These are phyloP conservation scores for Babesia ovis DNA, from an alignment of 169 alveolate species.

Conservation along the genomic window DNA sequence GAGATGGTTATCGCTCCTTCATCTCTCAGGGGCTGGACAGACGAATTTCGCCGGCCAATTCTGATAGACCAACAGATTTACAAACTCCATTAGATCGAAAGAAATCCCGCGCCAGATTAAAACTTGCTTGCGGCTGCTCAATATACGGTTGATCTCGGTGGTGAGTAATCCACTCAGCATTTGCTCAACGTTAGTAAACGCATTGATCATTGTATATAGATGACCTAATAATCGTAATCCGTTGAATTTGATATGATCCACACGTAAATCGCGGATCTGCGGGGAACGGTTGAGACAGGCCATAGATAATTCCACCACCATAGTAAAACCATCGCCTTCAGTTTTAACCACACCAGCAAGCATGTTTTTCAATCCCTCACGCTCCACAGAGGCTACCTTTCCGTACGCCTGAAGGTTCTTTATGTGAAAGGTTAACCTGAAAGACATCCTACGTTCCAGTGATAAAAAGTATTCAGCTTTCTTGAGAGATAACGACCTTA, in stretches of 20 bases:
- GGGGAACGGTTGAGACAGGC: conserved; percentile 29
- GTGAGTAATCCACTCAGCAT: conserved; percentile 10
- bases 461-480: conserved; percentile 12
- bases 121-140: conserved; percentile 6
- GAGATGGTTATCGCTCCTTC: neutral
- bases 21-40: conserved; percentile 17
- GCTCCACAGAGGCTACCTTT: conserved; percentile 13
- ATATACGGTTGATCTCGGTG: conserved; percentile 5
- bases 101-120: conserved; percentile 62
- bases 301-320: conserved; percentile 10
- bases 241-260: conserved; percentile 7
- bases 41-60: conserved; percentile 57
- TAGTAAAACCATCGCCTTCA: conserved; percentile 34
- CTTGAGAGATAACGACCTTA: conserved; percentile 13
- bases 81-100: conserved; percentile 30
- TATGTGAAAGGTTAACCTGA: conserved; percentile 5
- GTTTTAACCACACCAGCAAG: conserved; percentile 24
- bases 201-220: neutral
- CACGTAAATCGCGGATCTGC: conserved; percentile 44
- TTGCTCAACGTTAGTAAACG: conserved; percentile 8
- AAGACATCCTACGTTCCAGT: conserved; percentile 18
- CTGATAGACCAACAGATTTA: conserved; percentile 38
- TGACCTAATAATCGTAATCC: conserved; percentile 10
- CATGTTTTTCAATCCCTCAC: conserved; percentile 1
- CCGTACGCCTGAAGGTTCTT: conserved; percentile 7